Evolutionary conservation across 176 grass and related monocot species (phyloP).

Genomic region (Avena insularis): DNA sequence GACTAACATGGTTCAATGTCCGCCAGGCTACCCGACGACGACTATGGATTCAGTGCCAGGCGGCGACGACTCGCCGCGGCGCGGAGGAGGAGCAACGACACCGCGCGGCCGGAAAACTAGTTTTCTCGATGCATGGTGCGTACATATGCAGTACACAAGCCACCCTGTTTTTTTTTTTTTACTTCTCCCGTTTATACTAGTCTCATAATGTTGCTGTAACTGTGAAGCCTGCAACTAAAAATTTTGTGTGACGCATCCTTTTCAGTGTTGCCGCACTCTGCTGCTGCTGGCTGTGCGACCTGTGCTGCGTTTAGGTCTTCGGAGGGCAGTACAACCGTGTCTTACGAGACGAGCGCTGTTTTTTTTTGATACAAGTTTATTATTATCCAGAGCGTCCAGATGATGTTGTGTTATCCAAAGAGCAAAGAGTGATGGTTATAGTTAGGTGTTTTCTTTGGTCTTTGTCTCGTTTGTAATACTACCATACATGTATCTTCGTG

Average conservation of each 20-base stretch:
- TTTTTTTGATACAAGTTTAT: neutral
- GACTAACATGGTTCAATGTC: neutral
- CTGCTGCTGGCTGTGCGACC: slow-evolving; percentile 56
- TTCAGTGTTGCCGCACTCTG: slow-evolving; percentile 46
- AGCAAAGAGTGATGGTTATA: neutral
- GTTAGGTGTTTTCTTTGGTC: neutral
- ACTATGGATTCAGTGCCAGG: neutral
- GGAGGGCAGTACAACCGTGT: neutral
- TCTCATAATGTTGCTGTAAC: neutral
- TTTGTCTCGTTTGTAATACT: neutral
- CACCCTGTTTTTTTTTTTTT: neutral
- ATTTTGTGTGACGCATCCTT: neutral
- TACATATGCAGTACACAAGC: neutral
- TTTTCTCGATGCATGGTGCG: slow-evolving; percentile 46
- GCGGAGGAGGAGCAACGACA: neutral
- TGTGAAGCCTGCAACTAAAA: neutral
- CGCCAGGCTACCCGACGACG: slow-evolving; percentile 27
- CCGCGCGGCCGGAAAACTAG: slow-evolving; percentile 26
- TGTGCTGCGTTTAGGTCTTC: slow-evolving; percentile 44
- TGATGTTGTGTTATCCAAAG: neutral
- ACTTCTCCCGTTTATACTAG: neutral
- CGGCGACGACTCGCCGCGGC: neutral
- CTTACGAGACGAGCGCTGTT: neutral
- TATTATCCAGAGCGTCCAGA: neutral
- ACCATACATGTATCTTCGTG: neutral